Conservation (phyloP, 345 rosid species). For the Garcia nutans region DNA sequence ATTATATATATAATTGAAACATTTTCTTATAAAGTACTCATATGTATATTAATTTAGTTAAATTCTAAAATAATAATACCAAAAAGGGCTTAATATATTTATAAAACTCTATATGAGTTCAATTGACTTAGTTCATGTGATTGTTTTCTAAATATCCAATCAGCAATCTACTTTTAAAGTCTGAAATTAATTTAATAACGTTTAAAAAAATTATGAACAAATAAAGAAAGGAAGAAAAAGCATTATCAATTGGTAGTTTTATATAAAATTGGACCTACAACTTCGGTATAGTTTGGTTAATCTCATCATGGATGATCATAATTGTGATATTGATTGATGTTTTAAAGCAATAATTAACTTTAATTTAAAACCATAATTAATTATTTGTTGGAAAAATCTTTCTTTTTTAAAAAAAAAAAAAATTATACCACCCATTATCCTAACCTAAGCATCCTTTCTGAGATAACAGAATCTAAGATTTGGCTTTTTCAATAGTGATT, state of each 20-base stretch:
- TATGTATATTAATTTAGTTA: no score
- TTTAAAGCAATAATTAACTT: constrained; percentile 2
- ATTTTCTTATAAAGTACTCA: no score
- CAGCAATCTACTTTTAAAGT: no score
- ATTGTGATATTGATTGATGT: neutral
- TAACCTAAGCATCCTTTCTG: neutral
- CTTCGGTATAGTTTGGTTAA: neutral
- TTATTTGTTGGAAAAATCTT: neutral
- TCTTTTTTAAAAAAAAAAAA: no score
- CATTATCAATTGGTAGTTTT: neutral
- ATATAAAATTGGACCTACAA: neutral
- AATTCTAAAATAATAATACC: no score
- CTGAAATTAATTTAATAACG: neutral
- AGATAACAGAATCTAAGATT: constrained; percentile 17
- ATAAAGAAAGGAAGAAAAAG: neutral
- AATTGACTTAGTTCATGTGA: no score
- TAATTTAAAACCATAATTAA: neutral
- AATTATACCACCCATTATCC: constrained; percentile 1
- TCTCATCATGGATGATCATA: neutral
- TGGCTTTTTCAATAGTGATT: constrained; percentile 1
- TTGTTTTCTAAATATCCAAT: no score
- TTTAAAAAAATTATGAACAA: neutral
- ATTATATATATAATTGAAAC: no score
- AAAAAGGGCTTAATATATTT: no score
- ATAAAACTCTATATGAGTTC: no score